Base-by-base conservation (phyloP, 345 rosid species). In the Populus ilicifolia region DNA sequence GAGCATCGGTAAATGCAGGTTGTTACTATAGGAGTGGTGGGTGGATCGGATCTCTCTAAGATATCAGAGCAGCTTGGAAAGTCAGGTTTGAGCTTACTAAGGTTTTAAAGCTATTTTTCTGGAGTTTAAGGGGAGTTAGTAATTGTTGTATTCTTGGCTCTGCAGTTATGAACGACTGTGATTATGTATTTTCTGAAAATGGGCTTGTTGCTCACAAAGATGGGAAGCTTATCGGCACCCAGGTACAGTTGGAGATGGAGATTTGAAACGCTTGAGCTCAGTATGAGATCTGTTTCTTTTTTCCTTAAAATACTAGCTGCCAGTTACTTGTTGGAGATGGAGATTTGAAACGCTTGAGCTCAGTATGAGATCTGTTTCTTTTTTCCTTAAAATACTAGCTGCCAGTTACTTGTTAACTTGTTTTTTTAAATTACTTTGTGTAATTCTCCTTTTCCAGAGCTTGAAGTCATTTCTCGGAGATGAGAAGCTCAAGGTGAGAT, bases 131-230 rank as follows among this genome's bases (percentile, higher is more conserved):
- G 17, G 67, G n/a, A 54, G 48, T 11, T 25, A 20, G 29, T 82
- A 30, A 73, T 44, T 44, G 5, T 35, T 35, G 21, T 73, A 36
- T 41, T 72, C 63, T 61, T 67, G n/a, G 70, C 25, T 80, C 21
- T 86, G 88, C 94, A 96, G 99, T 96, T 63, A 85, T 81, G 67
- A 23, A 83, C 41, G 99, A 93, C 78, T 96, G 89, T 81, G 98
- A 96, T 86, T 96, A 89, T 56, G 94, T 89, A 27, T 96, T 96
- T 81, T 90, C 99, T 70, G 99, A 96, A 89, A 96, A 96, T 86
- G 99, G 98, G 56, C 99, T 96, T 79, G 92, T 96, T 78, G 98
- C 99, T 48, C 90, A 93, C 72, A 91, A 96, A 87, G 93, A 88
- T 78, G 99, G 99, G 56, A 83, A 92, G 73, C 87, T 92, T 73